Conservation (phyloP, 108 stramenopile species). For the Conticribra guillardii region DNA sequence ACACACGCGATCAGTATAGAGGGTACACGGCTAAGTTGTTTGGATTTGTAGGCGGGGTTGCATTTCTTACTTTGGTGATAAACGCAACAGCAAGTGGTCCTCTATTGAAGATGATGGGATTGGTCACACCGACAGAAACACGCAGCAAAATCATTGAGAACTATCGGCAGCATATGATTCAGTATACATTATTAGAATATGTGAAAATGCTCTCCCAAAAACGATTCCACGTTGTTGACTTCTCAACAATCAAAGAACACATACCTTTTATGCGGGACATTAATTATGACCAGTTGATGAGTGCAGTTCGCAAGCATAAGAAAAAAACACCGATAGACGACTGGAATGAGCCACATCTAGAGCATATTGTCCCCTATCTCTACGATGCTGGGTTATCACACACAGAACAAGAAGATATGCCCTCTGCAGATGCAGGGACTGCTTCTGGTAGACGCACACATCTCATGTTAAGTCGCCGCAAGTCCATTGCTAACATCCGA, state of each 20-base stretch:
- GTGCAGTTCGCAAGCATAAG: conserved; percentile 52
- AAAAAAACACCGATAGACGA: conserved; percentile 25
- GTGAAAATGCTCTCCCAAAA: conserved; percentile 50
- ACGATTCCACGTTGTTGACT: conserved; percentile 55
- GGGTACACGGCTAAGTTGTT: conserved; percentile 9
- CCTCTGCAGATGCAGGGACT: conserved; percentile 11
- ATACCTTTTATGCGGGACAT: conserved; percentile 35
- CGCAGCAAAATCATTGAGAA: conserved; percentile 55
- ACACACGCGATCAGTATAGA: background rate
- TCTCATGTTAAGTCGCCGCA: background rate
- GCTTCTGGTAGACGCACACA: background rate
- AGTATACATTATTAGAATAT: conserved; percentile 14
- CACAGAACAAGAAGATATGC: background rate
- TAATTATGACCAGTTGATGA: conserved; percentile 53
- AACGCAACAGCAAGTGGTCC: conserved; percentile 63
- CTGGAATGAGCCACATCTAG: conserved; percentile 55
- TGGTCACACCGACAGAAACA: conserved; percentile 56
- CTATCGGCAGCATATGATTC: conserved; percentile 21
- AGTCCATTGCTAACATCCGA: background rate
- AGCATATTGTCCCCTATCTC: conserved; percentile 54
- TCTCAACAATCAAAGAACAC: conserved; percentile 4
- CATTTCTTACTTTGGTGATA: conserved; percentile 59
- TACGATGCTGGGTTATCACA: too few species aligned
- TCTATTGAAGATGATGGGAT: conserved; percentile 51
- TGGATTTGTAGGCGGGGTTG: conserved; percentile 58